Evolutionary conservation across 345 rosid species (phyloP), one percentile per base, ranked within the genome.

Genomic region (Arabis alpina): DNA sequence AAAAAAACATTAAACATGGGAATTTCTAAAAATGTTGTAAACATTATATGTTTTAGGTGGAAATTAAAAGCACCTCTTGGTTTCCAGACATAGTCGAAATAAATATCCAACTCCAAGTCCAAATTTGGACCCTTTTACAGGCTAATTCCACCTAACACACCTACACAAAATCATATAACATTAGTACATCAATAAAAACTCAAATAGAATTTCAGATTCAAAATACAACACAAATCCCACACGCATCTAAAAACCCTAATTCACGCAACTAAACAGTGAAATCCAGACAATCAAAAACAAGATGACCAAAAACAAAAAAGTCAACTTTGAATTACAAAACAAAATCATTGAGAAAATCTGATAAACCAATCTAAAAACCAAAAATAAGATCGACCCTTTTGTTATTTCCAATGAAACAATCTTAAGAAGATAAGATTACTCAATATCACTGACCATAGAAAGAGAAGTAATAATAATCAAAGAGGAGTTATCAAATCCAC

Each of bases 1-100:
- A 19, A 66, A 37, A 45, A 41, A 32, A 50, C 16, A 82, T 41
- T 48, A 39, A 36, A 51, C 8, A 60, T 27, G 6, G 10, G 70
- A 13, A 54, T 11, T 39, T 48, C 60, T 42, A 24, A 43, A 70
- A 70, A 37, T 36, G 16, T 57, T 0, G 41, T 45, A 76, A 40
- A 37, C n/a, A 64, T 39, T 25, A 13, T 2, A 27, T 43, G 10
- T 54, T 65, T 44, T 24, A 25, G 57, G 51, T 62, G 5, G 3
- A 13, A 44, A 66, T 54, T 36, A 36, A 50, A 77, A 80, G 37
- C 77, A 85, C 91, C 93, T 85, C 87, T 79, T 86, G 70, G 32
- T 80, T 82, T 75, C 84, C 87, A 36, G 84, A 78, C 44, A 84
- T 73, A 6, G 83, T 61, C 81, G 71, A 53, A 54, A 36, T 75